Conservation (phyloP, 352 stramenopile species). For the Pythium rhizo-oryzae region DNA sequence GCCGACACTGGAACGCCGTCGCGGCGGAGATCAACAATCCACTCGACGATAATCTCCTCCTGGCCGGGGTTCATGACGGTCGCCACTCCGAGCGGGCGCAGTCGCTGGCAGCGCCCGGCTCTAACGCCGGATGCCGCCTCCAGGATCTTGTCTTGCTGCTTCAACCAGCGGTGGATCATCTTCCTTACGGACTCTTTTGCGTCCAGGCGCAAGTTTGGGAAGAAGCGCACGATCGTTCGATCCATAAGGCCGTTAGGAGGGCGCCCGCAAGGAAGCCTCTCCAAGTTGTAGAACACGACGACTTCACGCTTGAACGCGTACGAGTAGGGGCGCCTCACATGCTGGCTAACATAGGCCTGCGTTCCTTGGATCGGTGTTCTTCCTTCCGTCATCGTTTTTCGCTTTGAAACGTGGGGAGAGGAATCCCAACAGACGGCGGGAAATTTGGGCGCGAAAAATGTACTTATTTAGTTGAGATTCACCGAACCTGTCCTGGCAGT, state of each 20-base stretch:
- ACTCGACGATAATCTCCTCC: conserved; percentile 1
- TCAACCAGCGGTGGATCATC: neutral
- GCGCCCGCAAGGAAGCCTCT: no score
- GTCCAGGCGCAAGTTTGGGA: neutral
- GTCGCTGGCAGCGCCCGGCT: neutral
- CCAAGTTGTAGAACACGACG: neutral
- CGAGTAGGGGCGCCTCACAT: neutral
- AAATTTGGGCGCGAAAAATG: no score
- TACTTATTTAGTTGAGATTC: no score
- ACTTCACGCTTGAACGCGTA: neutral
- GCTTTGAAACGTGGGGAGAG: no score
- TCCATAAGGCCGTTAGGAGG: neutral
- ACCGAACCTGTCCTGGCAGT: no score
- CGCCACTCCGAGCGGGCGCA: neutral
- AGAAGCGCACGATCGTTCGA: neutral
- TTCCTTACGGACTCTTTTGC: neutral
- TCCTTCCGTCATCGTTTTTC: no score
- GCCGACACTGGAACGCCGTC: conserved; percentile 5
- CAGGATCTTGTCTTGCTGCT: no score
- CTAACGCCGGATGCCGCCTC: no score
- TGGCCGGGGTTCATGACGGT: neutral
- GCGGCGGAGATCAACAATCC: conserved; percentile 1
- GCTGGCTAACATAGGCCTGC: neutral
- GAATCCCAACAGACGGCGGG: no score
- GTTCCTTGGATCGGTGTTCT: neutral